phyloP scores from a whole-genome alignment of 2,329 filamentous ascomycete species.

The Venturia asperata region DNA sequence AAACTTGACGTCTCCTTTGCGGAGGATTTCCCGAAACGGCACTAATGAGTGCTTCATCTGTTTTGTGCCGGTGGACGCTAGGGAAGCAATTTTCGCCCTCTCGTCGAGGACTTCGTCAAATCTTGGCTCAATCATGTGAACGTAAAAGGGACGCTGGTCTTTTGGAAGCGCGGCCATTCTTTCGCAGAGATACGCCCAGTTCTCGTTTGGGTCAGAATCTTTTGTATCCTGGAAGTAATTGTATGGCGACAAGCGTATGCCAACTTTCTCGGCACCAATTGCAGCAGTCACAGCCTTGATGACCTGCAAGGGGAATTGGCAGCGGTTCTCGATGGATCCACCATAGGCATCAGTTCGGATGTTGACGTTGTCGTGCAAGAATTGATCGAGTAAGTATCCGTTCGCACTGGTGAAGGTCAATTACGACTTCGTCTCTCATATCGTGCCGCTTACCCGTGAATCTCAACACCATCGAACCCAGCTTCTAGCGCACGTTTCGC shows the following conservation, averaged over 20 bases:
- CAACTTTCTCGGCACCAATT: slow-evolving; percentile 30
- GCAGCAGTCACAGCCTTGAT: slow-evolving; percentile 32
- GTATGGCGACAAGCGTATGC: slow-evolving; percentile 32
- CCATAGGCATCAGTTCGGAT: slow-evolving; percentile 45
- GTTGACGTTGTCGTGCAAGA: slow-evolving; percentile 45
- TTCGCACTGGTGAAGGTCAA: slow-evolving; percentile 21
- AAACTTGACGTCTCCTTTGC: slow-evolving; percentile 7
- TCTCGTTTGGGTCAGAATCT: slow-evolving; percentile 46
- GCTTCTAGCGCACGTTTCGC: slow-evolving; percentile 48
- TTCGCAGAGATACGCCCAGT: slow-evolving; percentile 45
- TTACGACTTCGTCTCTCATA: background rate
- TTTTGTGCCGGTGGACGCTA: slow-evolving; percentile 12
- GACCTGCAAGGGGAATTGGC: slow-evolving; percentile 51
- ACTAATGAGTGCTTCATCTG: slow-evolving; percentile 1
- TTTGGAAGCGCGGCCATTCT: slow-evolving; percentile 38
- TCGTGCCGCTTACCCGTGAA: slow-evolving; percentile 32
- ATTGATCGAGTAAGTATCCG: slow-evolving; percentile 46
- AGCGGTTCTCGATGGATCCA: slow-evolving; percentile 46
- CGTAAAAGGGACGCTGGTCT: slow-evolving; percentile 43
- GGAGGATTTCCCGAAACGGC: slow-evolving; percentile 12
- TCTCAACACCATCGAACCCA: slow-evolving; percentile 49
- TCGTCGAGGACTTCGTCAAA: slow-evolving; percentile 43
- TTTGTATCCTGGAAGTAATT: slow-evolving; percentile 48
- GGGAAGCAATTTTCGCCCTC: slow-evolving; percentile 31
- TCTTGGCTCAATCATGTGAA: slow-evolving; percentile 52